These are phyloP conservation scores for Naganishia friedmannii DNA, from an alignment of 768 basidiomycete species.

Conservation along the genomic window DNA sequence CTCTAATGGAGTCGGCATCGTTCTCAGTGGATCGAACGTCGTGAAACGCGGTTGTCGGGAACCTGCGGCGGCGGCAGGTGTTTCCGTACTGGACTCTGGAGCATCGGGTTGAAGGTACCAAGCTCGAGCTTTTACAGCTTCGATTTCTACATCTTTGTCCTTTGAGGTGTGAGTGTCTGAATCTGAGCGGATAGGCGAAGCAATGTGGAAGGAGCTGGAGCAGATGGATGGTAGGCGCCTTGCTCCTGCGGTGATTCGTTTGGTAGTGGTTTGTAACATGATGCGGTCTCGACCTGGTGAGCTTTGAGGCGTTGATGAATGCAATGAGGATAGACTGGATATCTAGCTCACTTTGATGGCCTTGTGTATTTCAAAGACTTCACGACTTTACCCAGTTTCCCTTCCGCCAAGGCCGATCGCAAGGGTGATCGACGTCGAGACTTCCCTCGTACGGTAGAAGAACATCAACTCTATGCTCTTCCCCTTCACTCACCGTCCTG, in stretches of 20 bases:
- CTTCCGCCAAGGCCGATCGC: background rate
- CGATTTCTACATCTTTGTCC: conserved; percentile 4
- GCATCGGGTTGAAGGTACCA: conserved; percentile 31
- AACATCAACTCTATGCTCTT: background rate
- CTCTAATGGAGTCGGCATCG: conserved; percentile 21
- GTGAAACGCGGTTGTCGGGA: conserved; percentile 29
- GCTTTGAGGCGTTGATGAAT: background rate
- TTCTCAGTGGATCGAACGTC: conserved; percentile 30
- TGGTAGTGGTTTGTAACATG: background rate
- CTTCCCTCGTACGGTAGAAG: background rate
- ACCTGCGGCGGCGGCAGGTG: background rate
- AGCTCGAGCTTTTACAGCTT: conserved; percentile 29
- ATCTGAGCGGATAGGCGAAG: background rate
- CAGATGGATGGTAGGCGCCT: background rate
- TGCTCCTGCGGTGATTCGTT: no score
- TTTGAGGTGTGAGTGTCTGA: background rate
- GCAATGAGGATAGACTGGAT: background rate
- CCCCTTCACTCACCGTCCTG: background rate
- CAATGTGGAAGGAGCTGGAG: conserved; percentile 3
- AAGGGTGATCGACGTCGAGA: background rate
- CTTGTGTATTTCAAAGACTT: no score
- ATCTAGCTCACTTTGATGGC: background rate
- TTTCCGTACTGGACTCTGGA: background rate
- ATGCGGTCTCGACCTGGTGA: background rate
- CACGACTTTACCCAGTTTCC: background rate